phyloP scores from a whole-genome alignment of 2,329 filamentous ascomycete genomes.

The Trichoderma harzianum region DNA sequence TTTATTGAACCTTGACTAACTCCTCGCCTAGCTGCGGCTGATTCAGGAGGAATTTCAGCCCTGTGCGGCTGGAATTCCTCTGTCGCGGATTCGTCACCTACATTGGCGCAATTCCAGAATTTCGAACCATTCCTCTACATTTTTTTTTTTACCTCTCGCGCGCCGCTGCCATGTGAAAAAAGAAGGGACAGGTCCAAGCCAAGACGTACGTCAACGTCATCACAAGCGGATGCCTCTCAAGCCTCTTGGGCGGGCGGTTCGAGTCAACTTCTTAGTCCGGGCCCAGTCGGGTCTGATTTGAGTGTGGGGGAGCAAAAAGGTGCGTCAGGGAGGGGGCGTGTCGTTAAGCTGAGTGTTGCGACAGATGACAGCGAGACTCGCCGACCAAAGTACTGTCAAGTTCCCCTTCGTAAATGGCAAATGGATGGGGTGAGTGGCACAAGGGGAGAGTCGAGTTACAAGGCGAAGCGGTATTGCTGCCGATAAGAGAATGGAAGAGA shows the following conservation, averaged over 20 bases:
- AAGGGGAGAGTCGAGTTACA: neutral
- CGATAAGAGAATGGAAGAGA: neutral
- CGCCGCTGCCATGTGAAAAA: constrained; percentile 13
- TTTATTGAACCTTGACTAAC: neutral
- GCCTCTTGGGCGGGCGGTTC: constrained; percentile 13
- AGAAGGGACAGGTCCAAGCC: neutral
- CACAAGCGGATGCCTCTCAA: constrained; percentile 11
- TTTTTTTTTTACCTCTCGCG: neutral
- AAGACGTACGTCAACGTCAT: constrained; percentile 18
- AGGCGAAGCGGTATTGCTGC: neutral
- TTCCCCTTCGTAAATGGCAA: neutral
- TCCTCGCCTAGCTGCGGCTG: neutral
- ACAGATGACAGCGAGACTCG: neutral
- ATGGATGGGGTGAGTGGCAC: neutral
- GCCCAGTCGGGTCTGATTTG: constrained; percentile 3
- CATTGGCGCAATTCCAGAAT: neutral
- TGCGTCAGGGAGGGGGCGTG: neutral
- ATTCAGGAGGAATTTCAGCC: constrained; percentile 4
- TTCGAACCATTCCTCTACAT: neutral
- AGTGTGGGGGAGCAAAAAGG: constrained; percentile 8
- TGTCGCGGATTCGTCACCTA: neutral
- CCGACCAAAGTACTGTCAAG: neutral
- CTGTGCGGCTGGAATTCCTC: constrained; percentile 6
- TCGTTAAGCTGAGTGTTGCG: neutral
- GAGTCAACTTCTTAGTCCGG: neutral